Evolutionary conservation across 495 filamentous ascomycete genomes (phyloP).

Genomic region (Trichoderma gamsii): DNA sequence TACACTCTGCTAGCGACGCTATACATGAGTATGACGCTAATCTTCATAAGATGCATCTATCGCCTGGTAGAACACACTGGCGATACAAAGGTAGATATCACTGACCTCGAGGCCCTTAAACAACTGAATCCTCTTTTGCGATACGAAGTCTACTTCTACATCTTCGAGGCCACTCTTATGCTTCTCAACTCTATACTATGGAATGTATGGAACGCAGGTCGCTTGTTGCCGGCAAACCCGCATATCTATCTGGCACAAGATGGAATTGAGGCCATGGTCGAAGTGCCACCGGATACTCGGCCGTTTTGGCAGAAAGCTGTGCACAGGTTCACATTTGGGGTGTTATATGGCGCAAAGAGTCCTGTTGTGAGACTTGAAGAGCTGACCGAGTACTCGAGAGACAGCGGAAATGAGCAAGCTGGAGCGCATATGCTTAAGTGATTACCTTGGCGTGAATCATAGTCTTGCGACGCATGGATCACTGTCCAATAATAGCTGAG

Average conservation of each 20-base stretch:
- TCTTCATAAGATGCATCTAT: constrained; percentile 58
- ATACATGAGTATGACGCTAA: constrained; percentile 55
- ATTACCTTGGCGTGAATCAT: background rate
- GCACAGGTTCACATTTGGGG: background rate
- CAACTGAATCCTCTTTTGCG: constrained; percentile 48
- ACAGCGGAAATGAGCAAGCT: background rate
- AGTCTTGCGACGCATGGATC: too few relatives aligned
- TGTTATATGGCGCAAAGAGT: background rate
- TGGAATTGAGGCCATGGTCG: constrained; percentile 58
- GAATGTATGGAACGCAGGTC: constrained; percentile 58
- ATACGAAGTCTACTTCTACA: constrained; percentile 68
- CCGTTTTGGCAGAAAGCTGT: background rate
- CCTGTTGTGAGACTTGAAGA: background rate
- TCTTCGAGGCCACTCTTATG: constrained; percentile 65
- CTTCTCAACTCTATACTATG: constrained; percentile 53
- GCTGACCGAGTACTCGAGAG: background rate
- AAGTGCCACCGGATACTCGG: background rate
- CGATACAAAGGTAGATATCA: constrained; percentile 30
- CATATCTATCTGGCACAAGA: constrained; percentile 60
- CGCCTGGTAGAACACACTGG: constrained; percentile 60
- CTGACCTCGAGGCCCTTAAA: constrained; percentile 25
- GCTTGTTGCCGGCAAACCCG: constrained; percentile 53
- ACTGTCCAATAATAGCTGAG: too few relatives aligned
- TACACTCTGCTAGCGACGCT: constrained; percentile 52
- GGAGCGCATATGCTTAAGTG: background rate